Evolutionary conservation across 768 basidiomycete species (phyloP), one percentile per base, ranked within the genome.

Genomic region (Cyclocybe aegerita): DNA sequence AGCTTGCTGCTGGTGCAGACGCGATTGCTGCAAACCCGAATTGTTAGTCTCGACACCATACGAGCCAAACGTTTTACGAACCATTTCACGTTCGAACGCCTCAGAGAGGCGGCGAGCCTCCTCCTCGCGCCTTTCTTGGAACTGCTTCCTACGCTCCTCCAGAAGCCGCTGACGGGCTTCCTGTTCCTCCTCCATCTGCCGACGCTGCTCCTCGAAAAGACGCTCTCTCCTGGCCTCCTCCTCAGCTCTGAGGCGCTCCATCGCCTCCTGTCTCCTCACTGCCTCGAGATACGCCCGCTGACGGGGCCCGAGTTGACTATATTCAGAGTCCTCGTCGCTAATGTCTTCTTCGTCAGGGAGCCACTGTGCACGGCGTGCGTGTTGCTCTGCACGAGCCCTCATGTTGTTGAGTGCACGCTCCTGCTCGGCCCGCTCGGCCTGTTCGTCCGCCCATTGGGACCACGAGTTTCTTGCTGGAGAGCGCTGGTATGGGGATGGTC

Each of bases 301-400:
- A 9, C 63, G 66, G 2, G 68, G 70, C 11, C 55, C 52, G 29
- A 65, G 55, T 36, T 58, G 59, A 43, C 54, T 57, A 37, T 63
- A 60, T 11, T 60, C 59, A 32, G 59, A 61, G 23, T 69, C 69
- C 9, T 69, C 68, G 43, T 60, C 59, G 16, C 64, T 64, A 39
- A 67, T 65, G 37, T 63, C 62, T 39, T 62, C 65, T 41, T 75
- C 75, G 11, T 71, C 67, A 4, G 75, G 76, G 29, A 77, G 67
- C 49, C 73, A 77, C 45, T 69, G 65, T 9, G 70, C 65, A 35
- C 70, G 64, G 14, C 70, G 68, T 1, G 65, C 61, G 15, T 70
- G 71, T 34, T 64, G 65, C 15, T 68, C 68, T 5, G 69, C 71
- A 12, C 69, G 63, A 4, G 66, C 63, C 4, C 62, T 60, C 9